Evolutionary conservation across 306 rosid genomes (phyloP).

Genomic region (Quercus wislizeni): DNA sequence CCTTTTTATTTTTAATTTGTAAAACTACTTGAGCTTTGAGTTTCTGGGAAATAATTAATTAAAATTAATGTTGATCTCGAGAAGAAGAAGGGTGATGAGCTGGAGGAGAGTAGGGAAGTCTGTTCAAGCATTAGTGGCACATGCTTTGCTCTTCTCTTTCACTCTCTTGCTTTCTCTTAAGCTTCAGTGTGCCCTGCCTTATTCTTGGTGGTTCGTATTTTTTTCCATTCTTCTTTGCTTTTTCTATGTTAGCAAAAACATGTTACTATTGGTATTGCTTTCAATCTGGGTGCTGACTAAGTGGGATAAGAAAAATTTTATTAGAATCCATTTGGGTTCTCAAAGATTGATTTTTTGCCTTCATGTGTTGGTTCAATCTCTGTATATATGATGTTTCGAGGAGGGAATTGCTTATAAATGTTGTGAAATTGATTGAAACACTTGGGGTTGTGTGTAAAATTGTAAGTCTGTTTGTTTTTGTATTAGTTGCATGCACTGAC

Average conservation of each 20-base stretch:
- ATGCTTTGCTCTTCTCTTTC: slow-evolving; percentile 68
- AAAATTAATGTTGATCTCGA: slow-evolving; percentile 43
- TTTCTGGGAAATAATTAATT: neutral
- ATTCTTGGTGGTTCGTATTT: slow-evolving; percentile 75
- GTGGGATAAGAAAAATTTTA: neutral
- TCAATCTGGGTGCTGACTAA: slow-evolving; percentile 18
- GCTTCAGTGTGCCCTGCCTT: slow-evolving; percentile 46
- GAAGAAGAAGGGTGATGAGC: slow-evolving; percentile 70
- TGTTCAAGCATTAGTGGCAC: slow-evolving; percentile 60
- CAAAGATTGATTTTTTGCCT: neutral
- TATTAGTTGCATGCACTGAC: neutral
- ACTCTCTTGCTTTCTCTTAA: slow-evolving; percentile 62
- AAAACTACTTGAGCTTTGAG: neutral
- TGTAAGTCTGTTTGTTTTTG: neutral
- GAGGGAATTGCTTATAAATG: slow-evolving; percentile 7
- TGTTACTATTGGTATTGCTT: neutral
- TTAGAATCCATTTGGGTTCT: neutral
- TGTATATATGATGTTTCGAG: neutral
- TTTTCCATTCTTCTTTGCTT: neutral
- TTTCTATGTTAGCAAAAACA: neutral
- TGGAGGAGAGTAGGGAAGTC: slow-evolving; percentile 80
- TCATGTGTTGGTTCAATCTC: slow-evolving; percentile 23
- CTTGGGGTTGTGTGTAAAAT: neutral
- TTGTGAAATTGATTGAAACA: slow-evolving; percentile 1
- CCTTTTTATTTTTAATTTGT: no score